phyloP scores from a whole-genome alignment of 164 flowering plant genomes.

The Magnolia sinica region DNA sequence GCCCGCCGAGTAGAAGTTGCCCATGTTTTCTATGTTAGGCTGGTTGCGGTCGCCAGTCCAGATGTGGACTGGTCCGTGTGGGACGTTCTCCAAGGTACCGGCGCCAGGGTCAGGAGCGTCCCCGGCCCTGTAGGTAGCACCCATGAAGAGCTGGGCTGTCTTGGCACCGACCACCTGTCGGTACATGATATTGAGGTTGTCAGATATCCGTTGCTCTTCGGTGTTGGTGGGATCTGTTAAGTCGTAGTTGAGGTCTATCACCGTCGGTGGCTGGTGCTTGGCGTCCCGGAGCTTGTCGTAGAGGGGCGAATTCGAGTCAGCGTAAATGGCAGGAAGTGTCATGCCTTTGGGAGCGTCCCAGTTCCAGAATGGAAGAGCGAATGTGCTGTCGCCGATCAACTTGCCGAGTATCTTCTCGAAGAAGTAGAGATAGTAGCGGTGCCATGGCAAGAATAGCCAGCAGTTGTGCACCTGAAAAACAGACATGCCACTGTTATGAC shows the following conservation, averaged over 20 bases:
- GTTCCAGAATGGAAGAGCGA: conserved; percentile 48
- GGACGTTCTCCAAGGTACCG: conserved; percentile 39
- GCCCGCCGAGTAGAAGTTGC: conserved; percentile 26
- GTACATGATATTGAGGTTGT: conserved; percentile 55
- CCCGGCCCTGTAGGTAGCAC: conserved; percentile 40
- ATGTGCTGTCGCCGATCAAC: conserved; percentile 24
- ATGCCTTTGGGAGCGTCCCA: conserved; percentile 46
- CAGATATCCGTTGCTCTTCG: conserved; percentile 12
- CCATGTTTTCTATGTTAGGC: conserved; percentile 22
- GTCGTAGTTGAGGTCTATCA: conserved; percentile 44
- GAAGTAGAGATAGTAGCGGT: conserved; percentile 43
- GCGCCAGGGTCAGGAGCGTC: conserved; percentile 33
- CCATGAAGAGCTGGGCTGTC: conserved; percentile 40
- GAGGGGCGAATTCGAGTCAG: conserved; percentile 22
- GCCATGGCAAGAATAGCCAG: conserved; percentile 17
- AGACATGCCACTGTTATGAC: too few species aligned
- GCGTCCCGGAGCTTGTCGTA: conserved; percentile 25
- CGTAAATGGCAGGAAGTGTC: conserved; percentile 32
- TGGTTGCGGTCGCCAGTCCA: conserved; percentile 40
- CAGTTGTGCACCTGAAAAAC: conserved; percentile 26
- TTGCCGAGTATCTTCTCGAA: conserved; percentile 41
- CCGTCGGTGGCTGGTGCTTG: conserved; percentile 34
- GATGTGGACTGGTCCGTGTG: conserved; percentile 40
- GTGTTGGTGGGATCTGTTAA: conserved; percentile 22
- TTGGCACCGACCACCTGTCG: conserved; percentile 35